Conservation (phyloP, 306 rosid species). For the Trichosanthes truncata region DNA sequence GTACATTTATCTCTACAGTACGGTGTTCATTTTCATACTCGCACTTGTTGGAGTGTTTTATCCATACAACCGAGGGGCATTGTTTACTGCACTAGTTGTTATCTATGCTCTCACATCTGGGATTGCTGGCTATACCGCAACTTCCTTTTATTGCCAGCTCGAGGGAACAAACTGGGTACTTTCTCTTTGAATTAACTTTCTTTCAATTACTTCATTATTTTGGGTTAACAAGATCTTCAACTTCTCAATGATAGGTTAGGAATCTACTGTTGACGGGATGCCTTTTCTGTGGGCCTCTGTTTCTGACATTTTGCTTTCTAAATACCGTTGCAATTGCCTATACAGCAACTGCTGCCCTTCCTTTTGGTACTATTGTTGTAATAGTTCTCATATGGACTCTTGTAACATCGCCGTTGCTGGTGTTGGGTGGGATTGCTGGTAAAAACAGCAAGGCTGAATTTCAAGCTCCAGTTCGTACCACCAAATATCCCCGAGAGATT, state of each 20-base stretch:
- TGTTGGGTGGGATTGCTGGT: slow-evolving; percentile 65
- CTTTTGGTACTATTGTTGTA: slow-evolving; percentile 59
- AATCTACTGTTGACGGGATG: slow-evolving; percentile 55
- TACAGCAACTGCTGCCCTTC: slow-evolving; percentile 65
- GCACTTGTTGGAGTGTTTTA: slow-evolving; percentile 93
- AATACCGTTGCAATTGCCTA: slow-evolving; percentile 54
- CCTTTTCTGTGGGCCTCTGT: slow-evolving; percentile 58
- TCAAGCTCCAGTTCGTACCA: slow-evolving; percentile 54
- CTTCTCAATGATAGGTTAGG: slow-evolving; percentile 42
- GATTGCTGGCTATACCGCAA: slow-evolving; percentile 78
- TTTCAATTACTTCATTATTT: neutral
- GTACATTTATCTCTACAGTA: slow-evolving; percentile 36
- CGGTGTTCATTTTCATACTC: slow-evolving; percentile 62
- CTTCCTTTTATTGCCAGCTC: slow-evolving; percentile 83
- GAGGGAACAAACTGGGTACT: slow-evolving; percentile 90
- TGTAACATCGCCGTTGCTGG: slow-evolving; percentile 57
- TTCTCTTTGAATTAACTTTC: slow-evolving; percentile 1
- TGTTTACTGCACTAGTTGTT: slow-evolving; percentile 80
- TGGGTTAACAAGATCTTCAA: slow-evolving; percentile 2
- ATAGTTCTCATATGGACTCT: slow-evolving; percentile 63
- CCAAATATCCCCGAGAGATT: slow-evolving; percentile 58
- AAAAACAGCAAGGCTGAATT: slow-evolving; percentile 61
- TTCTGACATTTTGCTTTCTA: slow-evolving; percentile 51
- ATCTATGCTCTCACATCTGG: slow-evolving; percentile 94
- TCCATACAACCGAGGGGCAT: slow-evolving; percentile 90